Conservation (phyloP, 2,329 filamentous ascomycete genomes). For the Trichophyton simii region DNA sequence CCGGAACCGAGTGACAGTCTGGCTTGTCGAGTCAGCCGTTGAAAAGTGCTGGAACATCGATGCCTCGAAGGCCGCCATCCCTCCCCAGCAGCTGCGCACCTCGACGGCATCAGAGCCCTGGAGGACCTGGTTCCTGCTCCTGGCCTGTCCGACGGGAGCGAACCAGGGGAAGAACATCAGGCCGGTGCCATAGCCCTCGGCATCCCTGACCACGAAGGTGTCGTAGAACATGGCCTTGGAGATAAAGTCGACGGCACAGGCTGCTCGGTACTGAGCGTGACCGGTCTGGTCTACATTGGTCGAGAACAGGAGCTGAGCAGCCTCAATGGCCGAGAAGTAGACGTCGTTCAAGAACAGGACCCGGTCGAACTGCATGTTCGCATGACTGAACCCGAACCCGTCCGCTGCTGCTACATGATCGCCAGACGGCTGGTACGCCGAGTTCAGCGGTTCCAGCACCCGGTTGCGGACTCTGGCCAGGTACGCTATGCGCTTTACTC, state of each 20-base stretch:
- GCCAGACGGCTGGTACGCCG: neutral
- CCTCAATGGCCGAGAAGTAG: slow-evolving; percentile 9
- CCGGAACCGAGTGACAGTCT: neutral
- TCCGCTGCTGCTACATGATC: neutral
- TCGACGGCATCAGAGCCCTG: slow-evolving; percentile 7
- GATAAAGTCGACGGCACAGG: slow-evolving; percentile 10
- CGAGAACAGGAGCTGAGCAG: slow-evolving; percentile 9
- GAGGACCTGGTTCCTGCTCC: slow-evolving; percentile 8
- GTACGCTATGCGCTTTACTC: slow-evolving; percentile 10
- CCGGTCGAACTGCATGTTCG: slow-evolving; percentile 7
- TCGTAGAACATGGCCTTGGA: slow-evolving; percentile 11
- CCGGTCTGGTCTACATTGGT: slow-evolving; percentile 7
- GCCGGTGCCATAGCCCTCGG: slow-evolving; percentile 9
- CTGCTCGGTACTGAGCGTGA: slow-evolving; percentile 8
- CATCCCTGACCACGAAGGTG: slow-evolving; percentile 10
- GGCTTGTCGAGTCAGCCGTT: neutral
- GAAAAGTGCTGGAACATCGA: neutral
- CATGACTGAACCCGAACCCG: slow-evolving; percentile 5
- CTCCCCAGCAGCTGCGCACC: slow-evolving; percentile 12
- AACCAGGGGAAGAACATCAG: slow-evolving; percentile 11
- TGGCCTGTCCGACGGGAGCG: slow-evolving; percentile 3
- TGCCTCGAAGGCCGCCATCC: slow-evolving; percentile 10
- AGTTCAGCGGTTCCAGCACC: slow-evolving; percentile 7
- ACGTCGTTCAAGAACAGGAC: slow-evolving; percentile 10
- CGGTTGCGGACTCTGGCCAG: slow-evolving; percentile 10